Evolutionary conservation across 192 early-diverging fungal genomes (phyloP).

Genomic region (Radiomyces spectabilis): DNA sequence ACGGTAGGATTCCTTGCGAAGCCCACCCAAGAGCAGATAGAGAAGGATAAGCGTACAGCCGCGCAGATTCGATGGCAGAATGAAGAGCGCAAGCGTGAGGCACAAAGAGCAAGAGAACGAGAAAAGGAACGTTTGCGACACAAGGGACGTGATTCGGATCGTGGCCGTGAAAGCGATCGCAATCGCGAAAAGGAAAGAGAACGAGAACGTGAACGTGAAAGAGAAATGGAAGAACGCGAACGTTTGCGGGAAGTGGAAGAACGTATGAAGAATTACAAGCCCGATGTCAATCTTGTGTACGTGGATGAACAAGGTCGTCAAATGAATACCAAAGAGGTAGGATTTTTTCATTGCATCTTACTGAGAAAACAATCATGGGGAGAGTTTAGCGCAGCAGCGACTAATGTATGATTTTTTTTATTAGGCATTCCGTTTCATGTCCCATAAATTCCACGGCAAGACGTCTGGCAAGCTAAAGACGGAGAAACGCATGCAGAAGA

Average conservation of each 20-base stretch:
- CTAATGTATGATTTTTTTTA: background rate
- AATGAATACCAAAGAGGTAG: constrained; percentile 77
- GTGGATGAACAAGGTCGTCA: constrained; percentile 80
- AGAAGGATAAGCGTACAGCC: constrained; percentile 52
- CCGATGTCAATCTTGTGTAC: constrained; percentile 85
- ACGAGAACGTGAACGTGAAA: constrained; percentile 40
- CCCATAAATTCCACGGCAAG: constrained; percentile 96
- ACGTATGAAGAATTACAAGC: constrained; percentile 86
- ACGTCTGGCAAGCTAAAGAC: constrained; percentile 90
- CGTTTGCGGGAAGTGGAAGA: constrained; percentile 68
- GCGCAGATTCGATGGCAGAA: constrained; percentile 65
- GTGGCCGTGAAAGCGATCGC: constrained; percentile 31
- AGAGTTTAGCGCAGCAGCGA: background rate
- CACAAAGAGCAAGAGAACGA: constrained; percentile 47
- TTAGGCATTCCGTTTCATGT: constrained; percentile 79
- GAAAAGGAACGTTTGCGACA: constrained; percentile 57
- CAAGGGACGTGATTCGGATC: constrained; percentile 12
- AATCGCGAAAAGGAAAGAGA: constrained; percentile 21
- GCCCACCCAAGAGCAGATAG: constrained; percentile 57
- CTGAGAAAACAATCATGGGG: too few relatives aligned
- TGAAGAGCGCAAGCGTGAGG: constrained; percentile 58
- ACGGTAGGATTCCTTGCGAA: constrained; percentile 23
- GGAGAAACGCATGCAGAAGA: constrained; percentile 76
- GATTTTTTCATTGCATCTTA: too few relatives aligned
- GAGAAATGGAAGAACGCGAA: constrained; percentile 49